Evolutionary conservation across 768 basidiomycete genomes (phyloP).

Genomic region (Boletellus ananas): DNA sequence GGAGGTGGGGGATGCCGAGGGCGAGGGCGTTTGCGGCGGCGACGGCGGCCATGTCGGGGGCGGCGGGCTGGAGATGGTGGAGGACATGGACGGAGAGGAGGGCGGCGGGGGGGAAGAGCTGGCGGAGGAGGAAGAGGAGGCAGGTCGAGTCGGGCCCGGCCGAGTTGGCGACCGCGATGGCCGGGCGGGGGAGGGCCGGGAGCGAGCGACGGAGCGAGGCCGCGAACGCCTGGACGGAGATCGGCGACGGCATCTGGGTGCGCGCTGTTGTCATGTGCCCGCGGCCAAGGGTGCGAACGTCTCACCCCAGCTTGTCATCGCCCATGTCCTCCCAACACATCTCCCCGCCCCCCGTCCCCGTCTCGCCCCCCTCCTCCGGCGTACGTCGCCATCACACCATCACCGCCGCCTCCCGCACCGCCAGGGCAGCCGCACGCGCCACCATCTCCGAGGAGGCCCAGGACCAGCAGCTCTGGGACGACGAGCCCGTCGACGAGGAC

Average conservation of each 20-base stretch:
- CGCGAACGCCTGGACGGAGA: constrained; percentile 48
- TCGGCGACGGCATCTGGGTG: constrained; percentile 24
- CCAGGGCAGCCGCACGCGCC: constrained; percentile 57
- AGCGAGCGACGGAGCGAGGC: constrained; percentile 34
- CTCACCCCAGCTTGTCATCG: background rate
- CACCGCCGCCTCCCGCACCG: constrained; percentile 65
- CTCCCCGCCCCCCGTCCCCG: constrained; percentile 41
- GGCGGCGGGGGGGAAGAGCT: constrained; percentile 33
- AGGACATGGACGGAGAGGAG: constrained; percentile 60
- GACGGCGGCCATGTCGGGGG: constrained; percentile 50
- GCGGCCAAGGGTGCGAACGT: constrained; percentile 24
- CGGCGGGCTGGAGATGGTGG: constrained; percentile 63
- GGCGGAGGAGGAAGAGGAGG: constrained; percentile 63
- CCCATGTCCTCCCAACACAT: constrained; percentile 39
- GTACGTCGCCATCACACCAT: constrained; percentile 86
- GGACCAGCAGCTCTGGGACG: constrained; percentile 60
- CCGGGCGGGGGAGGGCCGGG: background rate
- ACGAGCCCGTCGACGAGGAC: constrained; percentile 74
- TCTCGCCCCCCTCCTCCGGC: constrained; percentile 36
- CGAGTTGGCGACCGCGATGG: constrained; percentile 64
- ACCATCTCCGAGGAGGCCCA: constrained; percentile 66
- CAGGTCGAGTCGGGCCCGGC: constrained; percentile 83
- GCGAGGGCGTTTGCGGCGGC: constrained; percentile 41
- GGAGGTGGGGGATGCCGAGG: constrained; percentile 45
- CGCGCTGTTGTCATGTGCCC: constrained; percentile 14